Percentiles rank a stretch among this genome's conserved stretches.
These are phyloP conservation scores for Sclerotinia trifoliorum DNA, from an alignment of 2,329 filamentous ascomycete species.

Conservation along the genomic window DNA sequence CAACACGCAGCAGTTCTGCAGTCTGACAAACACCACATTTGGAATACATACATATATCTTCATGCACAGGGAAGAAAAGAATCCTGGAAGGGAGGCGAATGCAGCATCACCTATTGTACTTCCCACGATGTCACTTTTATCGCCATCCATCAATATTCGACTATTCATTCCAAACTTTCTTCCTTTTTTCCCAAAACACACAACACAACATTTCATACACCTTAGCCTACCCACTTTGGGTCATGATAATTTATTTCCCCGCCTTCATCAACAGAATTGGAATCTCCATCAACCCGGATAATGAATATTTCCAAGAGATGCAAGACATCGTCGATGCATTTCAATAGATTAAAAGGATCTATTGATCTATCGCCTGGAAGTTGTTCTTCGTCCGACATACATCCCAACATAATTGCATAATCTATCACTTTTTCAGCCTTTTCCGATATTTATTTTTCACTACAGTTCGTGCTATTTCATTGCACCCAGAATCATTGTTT, in stretches of 20 bases:
- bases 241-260: background rate
- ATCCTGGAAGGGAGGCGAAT: background rate
- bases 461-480: background rate
- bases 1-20: slow-evolving; percentile 9
- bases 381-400: too few relatives aligned
- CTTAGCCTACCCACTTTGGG: background rate
- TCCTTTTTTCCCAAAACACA: slow-evolving; percentile 5
- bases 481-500: background rate
- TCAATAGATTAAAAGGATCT: slow-evolving; percentile 9
- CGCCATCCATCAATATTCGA: slow-evolving; percentile 6
- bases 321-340: slow-evolving; percentile 15
- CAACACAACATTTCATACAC: slow-evolving; percentile 12
- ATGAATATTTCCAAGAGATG: slow-evolving; percentile 9
- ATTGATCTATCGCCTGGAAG: background rate
- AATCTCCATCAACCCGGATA: slow-evolving; percentile 15
- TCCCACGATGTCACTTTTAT: background rate
- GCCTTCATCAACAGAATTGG: background rate
- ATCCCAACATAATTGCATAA: slow-evolving; percentile 9
- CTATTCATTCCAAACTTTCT: background rate
- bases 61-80: background rate
- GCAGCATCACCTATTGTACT: background rate
- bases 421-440: slow-evolving; percentile 1
- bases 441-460: background rate
- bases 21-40: slow-evolving; percentile 17
- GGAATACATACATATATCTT: background rate